Base-by-base conservation (phyloP, 192 early-diverging fungal species). In the Coemansia sp. region DNA sequence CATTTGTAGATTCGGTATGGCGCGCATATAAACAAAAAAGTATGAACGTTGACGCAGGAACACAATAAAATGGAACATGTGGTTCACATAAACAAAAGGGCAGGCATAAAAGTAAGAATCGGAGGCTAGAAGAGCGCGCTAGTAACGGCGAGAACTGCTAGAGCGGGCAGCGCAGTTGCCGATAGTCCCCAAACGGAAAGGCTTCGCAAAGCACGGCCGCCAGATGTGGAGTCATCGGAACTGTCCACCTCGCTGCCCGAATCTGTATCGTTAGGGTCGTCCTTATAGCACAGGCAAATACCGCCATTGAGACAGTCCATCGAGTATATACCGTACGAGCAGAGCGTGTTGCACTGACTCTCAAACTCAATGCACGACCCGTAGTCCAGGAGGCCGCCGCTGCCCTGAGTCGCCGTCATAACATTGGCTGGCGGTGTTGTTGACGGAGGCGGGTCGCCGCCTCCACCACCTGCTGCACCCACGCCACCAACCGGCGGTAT, bases 291-390 rank as follows among this genome's bases (percentile, higher is more conserved):
- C 59, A 81, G 46, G 54, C 78, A 81, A 5, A 74, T 44, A 36
- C 78, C 78, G 51, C 78, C 78, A 15, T 23, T 57, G 19, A 64
- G 49, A 50, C 78, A 81, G 62, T 67, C 46, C 78, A 81, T 81
- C 22, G 64, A 65, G 57, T 63, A 74, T 21, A 81, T 54, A 12
- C 78, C 72, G 36, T 68, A 55, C 10, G 68, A 63, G 66, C 78
- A 81, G 49, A 71, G 20, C 20, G 31, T 17, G 40, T 67, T 71
- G 72, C 78, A 81, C 65, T 81, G 67, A 47, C 62, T 72, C 47
- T 81, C 78, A 59, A 81, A 75, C 23, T 50, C 48, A 2, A 81
- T 59, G 48, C 78, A 81, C 25, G 57, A 57, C 15, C 59, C 69
- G 53, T 81, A 81, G 2, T 81, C 78, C 20, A 81, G 57, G 9